These are phyloP conservation scores for Apiospora pterosperma DNA, from an alignment of 2,329 filamentous ascomycete species.

Conservation along the genomic window DNA sequence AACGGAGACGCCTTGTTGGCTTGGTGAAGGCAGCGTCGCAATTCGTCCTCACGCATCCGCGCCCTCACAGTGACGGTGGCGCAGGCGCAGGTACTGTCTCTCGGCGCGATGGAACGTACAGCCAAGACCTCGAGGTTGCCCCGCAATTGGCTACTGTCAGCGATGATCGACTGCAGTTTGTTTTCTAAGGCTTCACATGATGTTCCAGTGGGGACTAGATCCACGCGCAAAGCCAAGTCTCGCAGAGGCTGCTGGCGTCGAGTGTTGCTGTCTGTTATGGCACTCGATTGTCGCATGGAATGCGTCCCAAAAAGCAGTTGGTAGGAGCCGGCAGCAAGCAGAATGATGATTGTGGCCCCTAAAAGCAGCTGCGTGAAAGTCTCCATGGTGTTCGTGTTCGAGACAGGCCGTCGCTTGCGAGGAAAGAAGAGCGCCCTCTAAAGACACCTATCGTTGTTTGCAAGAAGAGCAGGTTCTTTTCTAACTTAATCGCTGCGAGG, in stretches of 20 bases:
- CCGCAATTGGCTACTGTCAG: not conserved
- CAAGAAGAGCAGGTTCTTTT: too few species aligned
- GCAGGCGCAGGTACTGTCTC: slow-evolving; percentile 5
- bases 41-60: not conserved
- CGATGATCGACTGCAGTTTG: slow-evolving; percentile 6
- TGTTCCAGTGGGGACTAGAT: not conserved
- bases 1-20: slow-evolving; percentile 8
- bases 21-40: not conserved
- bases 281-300: not conserved
- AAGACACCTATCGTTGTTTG: too few species aligned
- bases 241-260: not conserved
- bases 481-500: too few species aligned
- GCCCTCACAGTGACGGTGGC: slow-evolving; percentile 10
- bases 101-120: slow-evolving; percentile 1
- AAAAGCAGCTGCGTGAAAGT: not conserved
- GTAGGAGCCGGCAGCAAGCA: not conserved
- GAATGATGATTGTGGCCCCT: not conserved
- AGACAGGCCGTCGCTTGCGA: too few species aligned
- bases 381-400: not conserved
- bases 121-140: not conserved
- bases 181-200: not conserved
- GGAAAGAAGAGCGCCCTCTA: too few species aligned
- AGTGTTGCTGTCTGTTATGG: not conserved
- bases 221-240: slow-evolving; percentile 5
- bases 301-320: not conserved